Evolutionary conservation across 371 early-diverging fungal genomes (phyloP), one percentile per base, ranked within the genome.

Genomic region (Apophysomyces variabilis): DNA sequence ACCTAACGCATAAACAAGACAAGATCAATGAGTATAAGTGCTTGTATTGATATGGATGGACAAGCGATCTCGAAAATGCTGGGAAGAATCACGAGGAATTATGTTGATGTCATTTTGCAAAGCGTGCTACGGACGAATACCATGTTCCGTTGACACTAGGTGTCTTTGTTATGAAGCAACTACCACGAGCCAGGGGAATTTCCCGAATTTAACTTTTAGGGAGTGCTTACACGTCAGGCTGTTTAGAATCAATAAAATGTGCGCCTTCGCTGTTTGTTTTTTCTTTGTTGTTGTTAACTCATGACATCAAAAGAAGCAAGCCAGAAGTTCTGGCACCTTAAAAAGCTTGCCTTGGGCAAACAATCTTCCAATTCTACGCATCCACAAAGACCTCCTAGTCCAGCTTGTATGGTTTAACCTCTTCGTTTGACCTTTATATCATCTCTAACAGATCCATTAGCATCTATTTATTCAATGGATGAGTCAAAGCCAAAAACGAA

Each of bases 321-420:
- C 16, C 38, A 35, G 26, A 43, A 43, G 32, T 59, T 59, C 8
- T 59, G 60, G 60, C 60, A 59, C 6, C 60, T 59, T 11, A 59
- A 59, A 38, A 59, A 59, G 36, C 35, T 59, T 26, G 60, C 60
- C 26, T 43, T 59, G 26, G 60, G 60, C 35, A 59, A 59, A 16
- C 60, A 21, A 21, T 59, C 60, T 13, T 16, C 41, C 16, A 18
- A 14, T 12, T 8, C 41, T 58, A n/a, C 18, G 14, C 43, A 38
- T 59, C 26, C 43, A 7, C 37, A 39, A 18, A 58, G 26, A 39
- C 38, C 38, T 7, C 41, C 41, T 16, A 59, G 43, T 59, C 41
- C 21, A 13, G 41, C 60, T 39, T 59, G 60, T 59, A 43, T 18
- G 60, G 9, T 43, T 39, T 37, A 38, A 3, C 14, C 0, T n/a